These are phyloP conservation scores for Fraxinus excelsior DNA, from an alignment of 257 asterid genomes.

Conservation along the genomic window DNA sequence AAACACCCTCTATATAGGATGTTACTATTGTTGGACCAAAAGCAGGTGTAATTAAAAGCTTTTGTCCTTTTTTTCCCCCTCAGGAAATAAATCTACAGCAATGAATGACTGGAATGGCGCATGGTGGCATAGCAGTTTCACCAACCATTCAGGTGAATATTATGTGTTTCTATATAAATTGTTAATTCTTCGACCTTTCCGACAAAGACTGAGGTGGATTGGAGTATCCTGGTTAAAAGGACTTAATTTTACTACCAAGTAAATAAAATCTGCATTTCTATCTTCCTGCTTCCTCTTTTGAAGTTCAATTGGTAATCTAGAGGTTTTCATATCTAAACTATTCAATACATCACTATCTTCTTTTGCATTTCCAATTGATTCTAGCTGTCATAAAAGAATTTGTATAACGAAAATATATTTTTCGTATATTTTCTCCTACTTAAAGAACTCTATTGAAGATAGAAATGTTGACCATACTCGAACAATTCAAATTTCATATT, in stretches of 20 bases:
- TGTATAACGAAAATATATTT: too few species aligned
- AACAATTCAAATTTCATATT: too few species aligned
- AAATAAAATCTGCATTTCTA: too few species aligned
- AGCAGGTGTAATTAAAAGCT: slow-evolving; percentile 2
- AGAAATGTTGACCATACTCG: not conserved
- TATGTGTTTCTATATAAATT: slow-evolving; percentile 12
- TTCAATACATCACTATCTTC: too few species aligned
- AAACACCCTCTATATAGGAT: too few species aligned
- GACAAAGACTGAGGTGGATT: not conserved
- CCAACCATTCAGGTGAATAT: slow-evolving; percentile 59
- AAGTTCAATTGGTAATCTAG: too few species aligned
- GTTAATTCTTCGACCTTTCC: too few species aligned
- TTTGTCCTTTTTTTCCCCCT: not conserved
- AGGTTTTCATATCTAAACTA: too few species aligned
- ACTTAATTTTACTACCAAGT: not conserved
- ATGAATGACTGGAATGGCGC: slow-evolving; percentile 80
- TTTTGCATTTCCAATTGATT: too few species aligned
- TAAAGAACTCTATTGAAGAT: not conserved
- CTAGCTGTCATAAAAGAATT: too few species aligned
- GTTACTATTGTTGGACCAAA: not conserved
- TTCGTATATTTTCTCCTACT: not conserved
- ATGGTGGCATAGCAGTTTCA: slow-evolving; percentile 94
- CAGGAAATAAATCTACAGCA: slow-evolving; percentile 64
- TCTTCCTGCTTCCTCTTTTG: too few species aligned
- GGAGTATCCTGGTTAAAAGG: not conserved